A percentile compares a stretch with the other conserved stretches of the same genome.
Conservation (phyloP, 2,329 filamentous ascomycete species). For the Fusarium duplospermum region DNA sequence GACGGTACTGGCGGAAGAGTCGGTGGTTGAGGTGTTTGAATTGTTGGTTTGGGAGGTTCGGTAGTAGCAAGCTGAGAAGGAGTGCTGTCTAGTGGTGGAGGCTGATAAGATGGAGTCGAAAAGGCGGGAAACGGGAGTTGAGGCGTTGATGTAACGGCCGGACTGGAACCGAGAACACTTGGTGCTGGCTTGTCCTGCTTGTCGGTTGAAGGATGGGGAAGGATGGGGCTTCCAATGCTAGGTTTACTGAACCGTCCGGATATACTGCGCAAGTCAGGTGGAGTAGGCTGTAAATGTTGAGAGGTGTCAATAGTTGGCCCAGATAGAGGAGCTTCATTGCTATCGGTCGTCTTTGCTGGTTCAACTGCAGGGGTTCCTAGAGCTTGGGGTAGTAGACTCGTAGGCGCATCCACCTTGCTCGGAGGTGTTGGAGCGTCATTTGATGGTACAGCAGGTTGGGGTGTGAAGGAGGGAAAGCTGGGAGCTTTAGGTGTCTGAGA, state of each 20-base stretch:
- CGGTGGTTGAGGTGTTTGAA: slow-evolving; percentile 15
- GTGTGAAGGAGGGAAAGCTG: slow-evolving; percentile 15
- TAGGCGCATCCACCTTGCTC: slow-evolving; percentile 4
- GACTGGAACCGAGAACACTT: slow-evolving; percentile 1
- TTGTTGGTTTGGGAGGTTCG: neutral
- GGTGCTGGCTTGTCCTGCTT: slow-evolving; percentile 13
- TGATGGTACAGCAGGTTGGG: slow-evolving; percentile 8
- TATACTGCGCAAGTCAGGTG: neutral
- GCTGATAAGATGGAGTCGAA: slow-evolving; percentile 4
- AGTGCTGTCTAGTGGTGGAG: neutral
- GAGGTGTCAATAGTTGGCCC: slow-evolving; percentile 13
- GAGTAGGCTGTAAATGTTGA: neutral
- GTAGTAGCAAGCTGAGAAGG: slow-evolving; percentile 7
- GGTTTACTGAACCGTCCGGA: neutral
- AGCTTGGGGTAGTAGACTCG: neutral
- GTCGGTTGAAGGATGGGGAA: neutral
- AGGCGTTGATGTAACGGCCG: slow-evolving; percentile 1
- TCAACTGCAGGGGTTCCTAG: neutral
- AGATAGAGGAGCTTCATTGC: slow-evolving; percentile 29
- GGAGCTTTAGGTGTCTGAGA: neutral
- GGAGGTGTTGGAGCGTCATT: neutral
- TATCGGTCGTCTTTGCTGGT: slow-evolving; percentile 17
- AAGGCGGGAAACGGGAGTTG: slow-evolving; percentile 23
- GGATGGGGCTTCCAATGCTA: neutral
- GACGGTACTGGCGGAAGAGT: slow-evolving; percentile 24